Percentiles rank a stretch among this genome's conserved stretches.
Evolutionary conservation across 257 asterid species (phyloP).

Genomic region (Forsythia suspensa): DNA sequence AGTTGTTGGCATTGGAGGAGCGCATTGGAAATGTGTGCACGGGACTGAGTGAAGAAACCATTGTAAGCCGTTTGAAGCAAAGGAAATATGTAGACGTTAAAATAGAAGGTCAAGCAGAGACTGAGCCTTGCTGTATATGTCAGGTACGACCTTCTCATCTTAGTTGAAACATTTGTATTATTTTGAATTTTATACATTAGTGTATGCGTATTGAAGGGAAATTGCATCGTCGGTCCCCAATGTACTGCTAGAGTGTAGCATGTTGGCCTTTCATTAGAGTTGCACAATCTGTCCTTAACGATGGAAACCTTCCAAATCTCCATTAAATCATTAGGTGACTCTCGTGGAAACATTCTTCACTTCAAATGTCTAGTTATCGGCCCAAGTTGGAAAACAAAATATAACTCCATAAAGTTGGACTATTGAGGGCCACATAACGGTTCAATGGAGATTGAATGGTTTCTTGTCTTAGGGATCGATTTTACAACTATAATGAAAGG

Average conservation of each 20-base stretch:
- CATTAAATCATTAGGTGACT: neutral
- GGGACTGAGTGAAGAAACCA: slow-evolving; percentile 57
- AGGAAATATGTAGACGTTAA: slow-evolving; percentile 15
- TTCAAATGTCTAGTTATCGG: neutral
- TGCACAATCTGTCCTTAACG: neutral
- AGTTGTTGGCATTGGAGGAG: slow-evolving; percentile 64
- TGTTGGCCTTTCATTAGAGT: neutral
- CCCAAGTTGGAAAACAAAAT: neutral
- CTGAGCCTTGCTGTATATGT: slow-evolving; percentile 71
- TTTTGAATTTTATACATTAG: too few species aligned
- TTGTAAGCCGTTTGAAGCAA: slow-evolving; percentile 47
- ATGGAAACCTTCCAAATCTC: neutral
- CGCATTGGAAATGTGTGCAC: slow-evolving; percentile 75
- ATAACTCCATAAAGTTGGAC: too few species aligned
- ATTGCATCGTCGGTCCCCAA: neutral
- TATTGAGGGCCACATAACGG: too few species aligned
- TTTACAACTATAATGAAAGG: neutral
- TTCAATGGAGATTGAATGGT: neutral
- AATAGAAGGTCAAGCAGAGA: slow-evolving; percentile 32
- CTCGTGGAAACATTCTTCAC: neutral
- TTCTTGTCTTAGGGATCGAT: neutral
- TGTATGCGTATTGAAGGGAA: neutral
- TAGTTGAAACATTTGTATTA: neutral
- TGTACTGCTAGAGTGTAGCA: neutral
- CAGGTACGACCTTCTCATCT: slow-evolving; percentile 39